Percentiles rank a stretch among this genome's conserved stretches.
Evolutionary conservation across 805 yeast genomes (phyloP).

Genomic region (Ogataea neopini): DNA sequence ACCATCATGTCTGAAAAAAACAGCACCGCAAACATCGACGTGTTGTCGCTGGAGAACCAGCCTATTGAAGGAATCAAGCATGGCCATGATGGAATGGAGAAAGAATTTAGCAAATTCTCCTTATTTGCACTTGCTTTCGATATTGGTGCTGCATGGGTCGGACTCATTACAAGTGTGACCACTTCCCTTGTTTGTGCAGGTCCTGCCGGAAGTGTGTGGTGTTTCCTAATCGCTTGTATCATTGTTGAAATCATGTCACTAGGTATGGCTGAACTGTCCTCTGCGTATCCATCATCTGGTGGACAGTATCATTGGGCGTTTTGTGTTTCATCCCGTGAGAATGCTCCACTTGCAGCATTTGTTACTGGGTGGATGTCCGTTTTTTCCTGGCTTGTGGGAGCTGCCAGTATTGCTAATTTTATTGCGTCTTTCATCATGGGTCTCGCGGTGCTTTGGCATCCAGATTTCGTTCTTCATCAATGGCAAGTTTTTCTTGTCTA

Average conservation of each 20-base stretch:
- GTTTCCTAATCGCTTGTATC: constrained; percentile 42
- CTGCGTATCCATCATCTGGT: constrained; percentile 36
- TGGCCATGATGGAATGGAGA: constrained; percentile 15
- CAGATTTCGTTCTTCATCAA: constrained; percentile 11
- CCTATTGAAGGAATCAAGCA: constrained; percentile 3
- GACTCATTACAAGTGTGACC: constrained; percentile 15
- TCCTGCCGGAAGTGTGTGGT: constrained; percentile 17
- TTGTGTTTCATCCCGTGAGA: constrained; percentile 27
- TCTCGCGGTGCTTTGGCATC: constrained; percentile 16
- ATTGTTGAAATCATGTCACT: constrained; percentile 55
- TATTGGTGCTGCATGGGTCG: constrained; percentile 19
- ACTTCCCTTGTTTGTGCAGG: constrained; percentile 15
- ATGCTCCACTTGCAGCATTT: constrained; percentile 27
- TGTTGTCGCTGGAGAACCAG: constrained; percentile 8
- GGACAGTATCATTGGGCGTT: constrained; percentile 38
- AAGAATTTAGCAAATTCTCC: constrained; percentile 16
- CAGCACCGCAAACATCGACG: not conserved
- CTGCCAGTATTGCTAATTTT: constrained; percentile 19
- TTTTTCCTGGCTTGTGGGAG: constrained; percentile 27
- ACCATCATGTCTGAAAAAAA: constrained; percentile 2
- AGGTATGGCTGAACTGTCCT: constrained; percentile 48
- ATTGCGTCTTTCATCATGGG: constrained; percentile 14
- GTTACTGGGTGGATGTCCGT: constrained; percentile 26
- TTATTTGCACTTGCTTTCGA: constrained; percentile 15
- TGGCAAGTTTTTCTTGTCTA: constrained; percentile 22